Evolutionary conservation across 768 basidiomycete species (phyloP).

Genomic region (Pilatotrama ljubarskyi): DNA sequence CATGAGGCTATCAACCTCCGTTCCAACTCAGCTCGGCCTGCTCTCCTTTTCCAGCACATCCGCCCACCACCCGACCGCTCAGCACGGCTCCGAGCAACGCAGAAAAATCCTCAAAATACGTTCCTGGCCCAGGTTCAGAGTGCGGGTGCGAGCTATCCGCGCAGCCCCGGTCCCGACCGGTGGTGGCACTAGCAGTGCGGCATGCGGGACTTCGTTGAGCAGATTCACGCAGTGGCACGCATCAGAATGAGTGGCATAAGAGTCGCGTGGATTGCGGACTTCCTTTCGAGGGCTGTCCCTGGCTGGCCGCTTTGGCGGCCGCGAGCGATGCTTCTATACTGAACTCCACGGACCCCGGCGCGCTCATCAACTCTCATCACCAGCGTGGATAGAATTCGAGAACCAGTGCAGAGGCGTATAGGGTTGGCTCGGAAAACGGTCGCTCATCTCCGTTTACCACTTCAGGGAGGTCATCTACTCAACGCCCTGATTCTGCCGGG

Average conservation of each 20-base stretch:
- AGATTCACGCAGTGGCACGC: conserved; percentile 6
- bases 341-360: conserved; percentile 4
- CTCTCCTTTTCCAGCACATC: background rate
- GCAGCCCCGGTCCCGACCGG: background rate
- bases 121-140: background rate
- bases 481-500: conserved; percentile 13
- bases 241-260: conserved; percentile 19
- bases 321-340: conserved; percentile 9
- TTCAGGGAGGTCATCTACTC: conserved; percentile 10
- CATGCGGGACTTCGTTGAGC: background rate
- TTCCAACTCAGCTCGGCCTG: conserved; percentile 15
- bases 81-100: conserved; percentile 3
- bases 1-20: conserved; percentile 22
- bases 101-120: background rate
- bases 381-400: background rate
- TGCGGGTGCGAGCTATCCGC: background rate
- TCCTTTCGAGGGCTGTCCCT: background rate
- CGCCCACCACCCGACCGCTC: background rate
- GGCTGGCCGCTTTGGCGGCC: background rate
- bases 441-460: conserved; percentile 9
- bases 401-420: background rate
- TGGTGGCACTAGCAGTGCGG: background rate
- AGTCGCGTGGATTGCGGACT: background rate
- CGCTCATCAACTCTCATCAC: conserved; percentile 1
- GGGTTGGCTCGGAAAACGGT: background rate